phyloP scores from a whole-genome alignment of 2,329 filamentous ascomycete genomes.

The Sporothrix protearum region DNA sequence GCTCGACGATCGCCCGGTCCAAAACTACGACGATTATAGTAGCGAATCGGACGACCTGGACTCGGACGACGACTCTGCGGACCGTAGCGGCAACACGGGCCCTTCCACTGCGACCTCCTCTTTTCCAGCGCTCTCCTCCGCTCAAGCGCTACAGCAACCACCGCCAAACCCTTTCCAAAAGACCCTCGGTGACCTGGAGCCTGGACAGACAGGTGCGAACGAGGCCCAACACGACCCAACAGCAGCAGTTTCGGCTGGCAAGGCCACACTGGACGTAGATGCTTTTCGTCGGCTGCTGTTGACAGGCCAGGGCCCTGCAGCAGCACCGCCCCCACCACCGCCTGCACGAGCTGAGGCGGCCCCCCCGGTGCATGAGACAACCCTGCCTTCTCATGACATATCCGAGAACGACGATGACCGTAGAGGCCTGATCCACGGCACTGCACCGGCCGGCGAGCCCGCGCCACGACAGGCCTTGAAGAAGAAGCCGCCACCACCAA shows the following conservation, averaged over 20 bases:
- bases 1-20: conserved; percentile 21
- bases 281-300: conserved; percentile 73
- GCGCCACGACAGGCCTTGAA: conserved; percentile 33
- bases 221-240: conserved; percentile 30
- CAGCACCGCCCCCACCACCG: conserved; percentile 31
- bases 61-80: conserved; percentile 34
- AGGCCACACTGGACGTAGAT: conserved; percentile 65
- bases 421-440: conserved; percentile 34
- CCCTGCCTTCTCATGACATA: conserved; percentile 57
- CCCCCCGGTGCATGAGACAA: conserved; percentile 44
- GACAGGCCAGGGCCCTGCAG: conserved; percentile 59
- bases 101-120: not conserved
- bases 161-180: conserved; percentile 55
- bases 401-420: conserved; percentile 50
- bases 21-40: conserved; percentile 33
- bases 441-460: not conserved
- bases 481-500: conserved; percentile 69
- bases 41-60: conserved; percentile 32
- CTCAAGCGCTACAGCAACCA: conserved; percentile 28
- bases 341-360: conserved; percentile 39
- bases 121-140: conserved; percentile 1
- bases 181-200: conserved; percentile 51
- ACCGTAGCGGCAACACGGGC: conserved; percentile 25
- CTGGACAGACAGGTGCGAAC: conserved; percentile 30
- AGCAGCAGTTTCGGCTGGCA: conserved; percentile 36